Base-by-base conservation (phyloP, 176 grass and related monocot species). In the Puccinellia tenuiflora region DNA sequence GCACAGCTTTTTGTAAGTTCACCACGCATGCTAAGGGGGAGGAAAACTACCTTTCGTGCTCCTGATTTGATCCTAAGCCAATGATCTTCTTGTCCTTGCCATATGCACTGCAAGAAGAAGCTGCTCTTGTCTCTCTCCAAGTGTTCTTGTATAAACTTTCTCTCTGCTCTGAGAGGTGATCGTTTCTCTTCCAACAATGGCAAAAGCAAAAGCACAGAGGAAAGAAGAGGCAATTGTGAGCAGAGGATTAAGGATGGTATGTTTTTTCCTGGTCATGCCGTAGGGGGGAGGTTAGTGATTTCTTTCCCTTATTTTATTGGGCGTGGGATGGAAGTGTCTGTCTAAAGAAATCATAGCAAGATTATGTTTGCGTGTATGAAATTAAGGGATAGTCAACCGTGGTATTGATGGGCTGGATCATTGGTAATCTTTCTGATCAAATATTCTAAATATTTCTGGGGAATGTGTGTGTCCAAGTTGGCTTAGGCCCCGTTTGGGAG, bases 301-400 rank as follows among this genome's bases (percentile, higher is more conserved):
- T 85, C 0, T 28, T 76, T 11, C 33, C 66, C 17, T 60, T 77
- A 63, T 78, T 90, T 77, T 62, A 79, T 15, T 60, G 53, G 35
- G n/a, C 73, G 84, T 83, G 79, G 88, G 76, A 83, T 21, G 75
- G 67, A 75, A 75, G 79, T 83, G 80, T 57, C 2, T 68, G 79
- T 22, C 26, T 57, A 79, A 67, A 59, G 63, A 74, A 82, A 60
- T 75, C 22, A 63, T 6, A 5, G 45, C 57, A 60, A 39, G 80
- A 59, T 79, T 79, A 60, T 72, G 74, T 43, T 83, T 83, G 73
- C 88, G 82, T 74, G 51, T 68, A 51, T 75, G 55, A 35, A 61
- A 76, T 47, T 31, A 56, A 42, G 55, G 33, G 80, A 59, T 46
- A 45, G 83, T 86, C 79, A 90, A 90, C 83, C 65, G 4, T 82